A percentile compares a stretch with the other conserved stretches of the same genome.
Conservation (phyloP, 2,329 filamentous ascomycete species). For the Colletotrichum navitas region DNA sequence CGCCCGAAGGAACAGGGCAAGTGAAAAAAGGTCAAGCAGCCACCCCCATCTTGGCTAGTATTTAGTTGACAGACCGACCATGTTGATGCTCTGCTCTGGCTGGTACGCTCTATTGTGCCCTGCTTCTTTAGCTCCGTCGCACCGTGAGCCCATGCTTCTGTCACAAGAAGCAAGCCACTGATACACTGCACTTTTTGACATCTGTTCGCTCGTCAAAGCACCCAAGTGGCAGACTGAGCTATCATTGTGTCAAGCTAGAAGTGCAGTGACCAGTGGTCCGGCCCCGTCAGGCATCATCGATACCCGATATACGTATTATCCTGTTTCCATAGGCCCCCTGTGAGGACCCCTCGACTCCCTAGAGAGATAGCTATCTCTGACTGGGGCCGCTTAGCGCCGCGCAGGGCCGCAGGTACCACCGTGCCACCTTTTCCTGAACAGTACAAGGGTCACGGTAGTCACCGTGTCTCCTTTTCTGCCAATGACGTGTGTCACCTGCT, state of each 20-base stretch:
- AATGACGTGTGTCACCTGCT: slow-evolving; percentile 43
- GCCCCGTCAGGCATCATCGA: slow-evolving; percentile 41
- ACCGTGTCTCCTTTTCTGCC: slow-evolving; percentile 42
- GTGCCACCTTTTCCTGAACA: slow-evolving; percentile 38
- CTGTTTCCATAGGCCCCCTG: neutral
- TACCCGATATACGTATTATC: slow-evolving; percentile 26
- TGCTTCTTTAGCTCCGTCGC: slow-evolving; percentile 17
- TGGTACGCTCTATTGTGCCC: neutral
- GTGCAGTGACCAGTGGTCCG: slow-evolving; percentile 29
- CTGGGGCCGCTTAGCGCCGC: slow-evolving; percentile 40
- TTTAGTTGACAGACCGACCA: neutral
- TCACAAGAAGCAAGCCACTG: neutral
- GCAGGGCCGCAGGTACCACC: slow-evolving; percentile 41
- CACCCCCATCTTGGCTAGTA: neutral
- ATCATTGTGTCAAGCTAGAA: slow-evolving; percentile 33
- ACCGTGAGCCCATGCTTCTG: neutral
- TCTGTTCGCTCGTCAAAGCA: slow-evolving; percentile 8
- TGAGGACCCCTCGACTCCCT: slow-evolving; percentile 5
- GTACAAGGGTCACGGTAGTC: slow-evolving; percentile 41
- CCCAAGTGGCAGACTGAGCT: slow-evolving; percentile 15
- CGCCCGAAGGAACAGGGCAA: neutral
- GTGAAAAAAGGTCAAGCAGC: too few species aligned
- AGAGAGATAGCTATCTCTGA: slow-evolving; percentile 13
- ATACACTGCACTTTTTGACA: neutral
- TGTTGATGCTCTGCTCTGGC: neutral